These are phyloP conservation scores for Chlorella sp. DNA, from an alignment of 139 green algal genomes.

Conservation along the genomic window DNA sequence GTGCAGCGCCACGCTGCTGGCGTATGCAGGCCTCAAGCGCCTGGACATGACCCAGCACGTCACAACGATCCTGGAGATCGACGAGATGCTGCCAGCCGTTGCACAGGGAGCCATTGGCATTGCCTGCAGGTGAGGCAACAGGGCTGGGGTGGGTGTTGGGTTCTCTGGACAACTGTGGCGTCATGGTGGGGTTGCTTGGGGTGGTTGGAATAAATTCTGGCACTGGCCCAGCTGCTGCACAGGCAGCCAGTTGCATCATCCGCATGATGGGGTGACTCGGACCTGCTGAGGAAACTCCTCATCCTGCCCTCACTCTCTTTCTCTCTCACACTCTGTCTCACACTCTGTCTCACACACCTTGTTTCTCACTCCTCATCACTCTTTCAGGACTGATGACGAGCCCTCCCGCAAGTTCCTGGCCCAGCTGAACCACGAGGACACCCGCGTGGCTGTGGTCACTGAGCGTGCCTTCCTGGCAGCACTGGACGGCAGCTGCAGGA, in stretches of 20 bases:
- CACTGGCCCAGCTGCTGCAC: too few relatives aligned
- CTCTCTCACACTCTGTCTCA: too few relatives aligned
- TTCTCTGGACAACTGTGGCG: too few relatives aligned
- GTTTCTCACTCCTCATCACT: too few relatives aligned
- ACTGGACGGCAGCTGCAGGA: constrained; percentile 96
- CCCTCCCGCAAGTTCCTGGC: constrained; percentile 58
- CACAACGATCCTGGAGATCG: constrained; percentile 75
- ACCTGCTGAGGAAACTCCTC: too few relatives aligned
- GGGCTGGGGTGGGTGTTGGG: too few relatives aligned
- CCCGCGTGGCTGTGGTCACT: constrained; percentile 84
- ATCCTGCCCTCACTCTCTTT: too few relatives aligned
- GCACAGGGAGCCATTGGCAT: constrained; percentile 97
- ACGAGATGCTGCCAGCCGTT: constrained; percentile 96
- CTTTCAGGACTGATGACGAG: constrained; percentile 77
- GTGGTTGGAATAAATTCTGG: too few relatives aligned
- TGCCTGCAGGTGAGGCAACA: constrained; percentile 88
- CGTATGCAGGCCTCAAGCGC: constrained; percentile 91
- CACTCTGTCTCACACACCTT: too few relatives aligned
- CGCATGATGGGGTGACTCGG: too few relatives aligned
- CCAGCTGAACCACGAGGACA: constrained; percentile 96
- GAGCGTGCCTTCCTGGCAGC: constrained; percentile 93
- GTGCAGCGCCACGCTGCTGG: constrained; percentile 89
- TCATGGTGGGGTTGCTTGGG: too few relatives aligned
- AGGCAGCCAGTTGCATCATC: too few relatives aligned
- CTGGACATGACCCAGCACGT: constrained; percentile 91